Evolutionary conservation across 164 flowering plant genomes (phyloP), one percentile per base, ranked within the genome.

Genomic region (Chimonanthus praecox): DNA sequence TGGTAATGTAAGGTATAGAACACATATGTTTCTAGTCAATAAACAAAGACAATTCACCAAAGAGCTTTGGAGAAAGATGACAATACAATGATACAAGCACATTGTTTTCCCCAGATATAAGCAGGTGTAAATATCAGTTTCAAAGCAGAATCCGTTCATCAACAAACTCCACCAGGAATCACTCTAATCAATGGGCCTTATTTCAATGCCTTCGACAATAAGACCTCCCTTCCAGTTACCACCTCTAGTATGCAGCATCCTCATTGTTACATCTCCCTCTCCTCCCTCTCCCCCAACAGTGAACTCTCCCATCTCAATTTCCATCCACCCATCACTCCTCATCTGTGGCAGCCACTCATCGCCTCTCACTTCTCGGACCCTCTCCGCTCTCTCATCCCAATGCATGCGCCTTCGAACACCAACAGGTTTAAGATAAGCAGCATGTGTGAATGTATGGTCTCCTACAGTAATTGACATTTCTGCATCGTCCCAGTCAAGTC

Each of bases 171-270:
- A 33, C 33, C 33, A 33, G 33, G 1, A 33, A 33, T 33, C 33
- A 33, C 33, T 33, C 33, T 33, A 33, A 33, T 33, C 33, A 33
- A 0, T 33, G 33, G 97, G 94, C 76, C 88, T 79, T 18, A 91
- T 65, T 74, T 91, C 93, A 69, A 91, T 82, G 3, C 97, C 92
- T 76, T 91, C 80, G 20, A 89, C 58, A 33, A 88, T 69, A 15
- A 91, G 78, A 3, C 97, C 90, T 15, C 78, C 49, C 75, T 89
- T 91, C 81, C 79, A 80, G 15, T 81, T 47, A 2, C 84, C 83
- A 2, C 72, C 78, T 4, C 70, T 72, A 4, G 83, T 67, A 78
- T 85, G 89, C 77, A 54, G 11, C 58, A 86, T 47, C 13, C 72
- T 54, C 79, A 86, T 73, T 68, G 83, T 54, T 46, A 84, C 82